Evolutionary conservation across 768 basidiomycete species (phyloP).

Genomic region (Amanita exitialis): DNA sequence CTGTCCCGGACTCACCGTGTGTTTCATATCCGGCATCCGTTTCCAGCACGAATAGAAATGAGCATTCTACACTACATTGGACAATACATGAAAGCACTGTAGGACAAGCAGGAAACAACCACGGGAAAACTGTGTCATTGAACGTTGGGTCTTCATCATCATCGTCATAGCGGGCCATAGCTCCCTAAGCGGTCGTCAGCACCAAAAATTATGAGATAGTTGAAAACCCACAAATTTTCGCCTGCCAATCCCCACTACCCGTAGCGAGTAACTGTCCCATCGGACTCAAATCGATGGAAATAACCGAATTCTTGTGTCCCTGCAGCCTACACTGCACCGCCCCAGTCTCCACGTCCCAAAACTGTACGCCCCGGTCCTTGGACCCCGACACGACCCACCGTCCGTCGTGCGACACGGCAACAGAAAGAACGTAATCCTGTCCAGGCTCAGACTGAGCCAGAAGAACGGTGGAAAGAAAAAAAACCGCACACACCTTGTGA

Average conservation of each 20-base stretch:
- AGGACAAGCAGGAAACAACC: no score
- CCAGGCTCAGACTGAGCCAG: neutral
- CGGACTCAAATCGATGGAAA: constrained; percentile 39
- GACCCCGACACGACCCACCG: constrained; percentile 90
- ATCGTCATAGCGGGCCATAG: neutral
- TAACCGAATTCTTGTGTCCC: constrained; percentile 49
- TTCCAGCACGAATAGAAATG: no score
- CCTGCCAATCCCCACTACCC: constrained; percentile 45
- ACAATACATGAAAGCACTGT: no score
- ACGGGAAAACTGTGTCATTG: no score
- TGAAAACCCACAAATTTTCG: constrained; percentile 37
- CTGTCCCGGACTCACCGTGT: constrained; percentile 16
- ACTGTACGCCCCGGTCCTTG: constrained; percentile 94
- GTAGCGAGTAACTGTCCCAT: constrained; percentile 37
- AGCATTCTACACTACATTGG: no score
- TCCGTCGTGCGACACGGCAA: constrained; percentile 79
- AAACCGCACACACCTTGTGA: constrained; percentile 63
- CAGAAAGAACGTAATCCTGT: constrained; percentile 51
- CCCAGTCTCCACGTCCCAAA: constrained; percentile 72
- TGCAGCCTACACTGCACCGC: constrained; percentile 92
- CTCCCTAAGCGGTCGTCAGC: neutral
- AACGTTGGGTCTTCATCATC: no score
- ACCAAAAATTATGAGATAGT: neutral
- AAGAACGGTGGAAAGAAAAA: neutral
- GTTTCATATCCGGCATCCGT: constrained; percentile 17